Percentiles rank a stretch among this genome's conserved stretches.
phyloP scores from a whole-genome alignment of 1,284 basidiomycete species.

The Malassezia pachydermatis region DNA sequence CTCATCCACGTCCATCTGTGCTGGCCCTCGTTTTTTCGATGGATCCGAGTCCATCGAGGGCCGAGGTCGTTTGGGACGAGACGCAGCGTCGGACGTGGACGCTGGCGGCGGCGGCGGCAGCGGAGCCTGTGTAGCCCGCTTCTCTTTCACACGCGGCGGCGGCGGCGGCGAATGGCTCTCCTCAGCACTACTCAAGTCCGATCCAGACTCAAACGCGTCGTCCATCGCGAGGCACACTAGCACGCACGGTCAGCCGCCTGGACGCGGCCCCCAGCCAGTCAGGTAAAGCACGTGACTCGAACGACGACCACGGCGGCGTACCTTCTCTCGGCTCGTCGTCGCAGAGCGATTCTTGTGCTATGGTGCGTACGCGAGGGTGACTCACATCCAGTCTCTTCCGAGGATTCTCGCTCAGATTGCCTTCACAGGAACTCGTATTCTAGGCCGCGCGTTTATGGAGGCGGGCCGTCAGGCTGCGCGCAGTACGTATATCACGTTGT shows the following conservation, averaged over 20 bases:
- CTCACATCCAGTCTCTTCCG: constrained; percentile 40
- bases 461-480: constrained; percentile 83
- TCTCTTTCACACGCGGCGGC: neutral
- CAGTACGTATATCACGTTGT: constrained; percentile 57
- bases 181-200: constrained; percentile 16
- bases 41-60: neutral
- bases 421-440: constrained; percentile 66
- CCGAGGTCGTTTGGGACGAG: neutral
- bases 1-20: neutral
- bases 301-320: no score
- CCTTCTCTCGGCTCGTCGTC: no score
- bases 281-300: no score
- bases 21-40: no score
- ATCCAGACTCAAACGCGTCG: constrained; percentile 15
- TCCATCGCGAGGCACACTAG: constrained; percentile 14
- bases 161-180: neutral
- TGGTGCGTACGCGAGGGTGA: constrained; percentile 8
- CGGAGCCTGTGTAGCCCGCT: no score
- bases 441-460: constrained; percentile 82
- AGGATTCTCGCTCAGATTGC: constrained; percentile 69
- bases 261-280: neutral
- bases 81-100: no score
- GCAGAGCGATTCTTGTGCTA: no score
- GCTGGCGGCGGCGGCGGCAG: no score
- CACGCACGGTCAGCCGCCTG: neutral